Percentiles rank a stretch among this genome's conserved stretches.
Conservation (phyloP, 768 basidiomycete species). For the Calvatia gigantea region DNA sequence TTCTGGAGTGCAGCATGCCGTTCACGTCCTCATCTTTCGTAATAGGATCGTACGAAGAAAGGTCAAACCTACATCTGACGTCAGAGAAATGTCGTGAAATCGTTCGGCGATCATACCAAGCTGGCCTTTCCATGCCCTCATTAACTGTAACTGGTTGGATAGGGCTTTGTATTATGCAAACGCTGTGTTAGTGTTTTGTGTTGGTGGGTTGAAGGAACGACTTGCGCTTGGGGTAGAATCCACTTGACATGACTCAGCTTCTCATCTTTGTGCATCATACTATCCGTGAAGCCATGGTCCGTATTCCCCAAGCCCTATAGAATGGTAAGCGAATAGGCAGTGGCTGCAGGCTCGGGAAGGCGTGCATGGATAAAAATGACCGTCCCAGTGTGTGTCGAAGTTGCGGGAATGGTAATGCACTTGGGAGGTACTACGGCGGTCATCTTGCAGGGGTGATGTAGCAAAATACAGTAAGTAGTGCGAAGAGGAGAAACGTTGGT, state of each 20-base stretch:
- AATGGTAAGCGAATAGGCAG: not conserved
- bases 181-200: not conserved
- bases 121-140: slow-evolving; percentile 69
- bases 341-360: not conserved
- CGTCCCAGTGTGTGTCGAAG: slow-evolving; percentile 73
- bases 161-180: slow-evolving; percentile 33
- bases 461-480: slow-evolving; percentile 4
- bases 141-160: slow-evolving; percentile 70
- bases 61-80: slow-evolving; percentile 63
- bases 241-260: slow-evolving; percentile 79
- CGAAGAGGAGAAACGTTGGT: slow-evolving; percentile 13
- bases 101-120: slow-evolving; percentile 45
- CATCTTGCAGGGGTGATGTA: slow-evolving; percentile 22
- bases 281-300: slow-evolving; percentile 72
- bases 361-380: slow-evolving; percentile 85
- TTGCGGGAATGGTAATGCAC: slow-evolving; percentile 49
- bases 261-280: slow-evolving; percentile 53
- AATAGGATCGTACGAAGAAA: slow-evolving; percentile 59
- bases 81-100: slow-evolving; percentile 7
- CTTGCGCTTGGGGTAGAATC: slow-evolving; percentile 85
- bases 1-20: slow-evolving; percentile 68
- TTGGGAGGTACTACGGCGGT: slow-evolving; percentile 21
- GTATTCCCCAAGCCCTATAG: slow-evolving; percentile 74
- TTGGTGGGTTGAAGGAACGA: slow-evolving; percentile 11
- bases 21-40: slow-evolving; percentile 68